phyloP scores from a whole-genome alignment of 2,329 filamentous ascomycete genomes.

The Cladophialophora yegresii region DNA sequence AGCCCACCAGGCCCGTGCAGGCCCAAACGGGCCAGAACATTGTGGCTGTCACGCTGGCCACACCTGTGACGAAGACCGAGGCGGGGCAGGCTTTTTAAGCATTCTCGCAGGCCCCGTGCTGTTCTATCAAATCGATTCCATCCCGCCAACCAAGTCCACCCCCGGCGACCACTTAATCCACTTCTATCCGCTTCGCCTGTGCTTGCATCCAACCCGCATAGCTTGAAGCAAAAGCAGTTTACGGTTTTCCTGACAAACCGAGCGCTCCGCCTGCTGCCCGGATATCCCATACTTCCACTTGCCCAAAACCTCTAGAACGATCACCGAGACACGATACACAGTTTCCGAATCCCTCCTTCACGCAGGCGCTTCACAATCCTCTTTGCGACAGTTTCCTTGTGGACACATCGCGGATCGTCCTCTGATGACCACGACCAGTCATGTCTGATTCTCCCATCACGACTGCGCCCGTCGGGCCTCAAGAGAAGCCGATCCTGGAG shows the following conservation, averaged over 20 bases:
- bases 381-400: background rate
- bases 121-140: background rate
- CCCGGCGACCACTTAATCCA: background rate
- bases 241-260: slow-evolving; percentile 8
- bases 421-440: slow-evolving; percentile 23
- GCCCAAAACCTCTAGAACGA: background rate
- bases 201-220: slow-evolving; percentile 4
- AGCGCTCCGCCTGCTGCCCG: background rate
- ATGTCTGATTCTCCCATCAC: slow-evolving; percentile 65
- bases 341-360: background rate
- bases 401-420: background rate
- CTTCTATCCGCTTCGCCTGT: background rate
- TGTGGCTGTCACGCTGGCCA: background rate
- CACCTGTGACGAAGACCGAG: background rate
- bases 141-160: background rate
- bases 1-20: too few species aligned
- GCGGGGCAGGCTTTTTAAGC: slow-evolving; percentile 6
- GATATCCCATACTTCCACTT: background rate
- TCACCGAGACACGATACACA: background rate
- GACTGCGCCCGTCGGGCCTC: slow-evolving; percentile 61
- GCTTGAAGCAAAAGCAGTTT: slow-evolving; percentile 3
- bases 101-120: background rate
- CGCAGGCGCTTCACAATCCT: background rate
- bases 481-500: slow-evolving; percentile 67
- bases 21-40: background rate